A percentile compares a stretch with the other conserved stretches of the same genome.
Conservation (phyloP, 139 green algal species). For the Chlorokybus atmophyticus region DNA sequence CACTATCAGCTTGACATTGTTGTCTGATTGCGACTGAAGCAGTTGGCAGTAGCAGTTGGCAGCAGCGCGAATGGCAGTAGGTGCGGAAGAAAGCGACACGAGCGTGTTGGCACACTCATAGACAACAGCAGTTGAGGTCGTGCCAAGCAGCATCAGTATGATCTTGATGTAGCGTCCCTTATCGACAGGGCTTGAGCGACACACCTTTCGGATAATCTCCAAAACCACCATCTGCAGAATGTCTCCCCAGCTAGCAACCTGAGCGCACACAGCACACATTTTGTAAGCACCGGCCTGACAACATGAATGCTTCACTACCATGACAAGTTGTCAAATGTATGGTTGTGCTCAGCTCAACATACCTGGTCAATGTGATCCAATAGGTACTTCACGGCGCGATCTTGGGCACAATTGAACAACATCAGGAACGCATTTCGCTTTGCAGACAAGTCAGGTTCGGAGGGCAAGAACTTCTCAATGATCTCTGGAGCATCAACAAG, state of each 20-base stretch:
- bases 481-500: constrained; percentile 81
- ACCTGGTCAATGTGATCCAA: constrained; percentile 75
- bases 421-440: constrained; percentile 90
- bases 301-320: too few species aligned
- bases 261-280: too few species aligned
- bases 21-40: constrained; percentile 86
- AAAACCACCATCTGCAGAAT: constrained; percentile 91
- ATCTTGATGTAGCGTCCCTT: constrained; percentile 99
- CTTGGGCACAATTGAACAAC: constrained; percentile 57
- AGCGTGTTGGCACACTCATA: constrained; percentile 93
- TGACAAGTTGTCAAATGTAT: too few species aligned
- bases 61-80: constrained; percentile 84
- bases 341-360: too few species aligned
- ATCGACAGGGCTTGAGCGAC: constrained; percentile 56
- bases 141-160: constrained; percentile 83
- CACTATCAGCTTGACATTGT: constrained; percentile 99
- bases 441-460: constrained; percentile 76
- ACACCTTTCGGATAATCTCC: constrained; percentile 91
- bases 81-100: constrained; percentile 72
- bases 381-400: constrained; percentile 77
- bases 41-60: constrained; percentile 96
- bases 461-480: constrained; percentile 72
- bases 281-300: too few species aligned
- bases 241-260: constrained; percentile 79
- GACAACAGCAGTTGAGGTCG: constrained; percentile 66